Evolutionary conservation across 352 stramenopile species (phyloP).

Genomic region (Globisporangium middletonii): DNA sequence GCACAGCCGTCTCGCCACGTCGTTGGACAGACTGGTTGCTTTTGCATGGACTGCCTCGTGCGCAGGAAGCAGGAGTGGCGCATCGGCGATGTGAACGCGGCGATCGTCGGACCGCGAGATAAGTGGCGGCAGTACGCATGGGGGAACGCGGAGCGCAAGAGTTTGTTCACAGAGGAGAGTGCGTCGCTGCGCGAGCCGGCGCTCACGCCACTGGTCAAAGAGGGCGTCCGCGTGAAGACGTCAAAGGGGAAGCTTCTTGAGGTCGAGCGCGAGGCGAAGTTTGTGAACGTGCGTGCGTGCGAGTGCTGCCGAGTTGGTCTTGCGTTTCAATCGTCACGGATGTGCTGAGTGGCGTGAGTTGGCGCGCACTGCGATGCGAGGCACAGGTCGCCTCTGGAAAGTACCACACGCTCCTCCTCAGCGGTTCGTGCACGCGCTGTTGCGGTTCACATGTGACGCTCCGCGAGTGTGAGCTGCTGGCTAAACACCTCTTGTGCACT

Average conservation of each 20-base stretch:
- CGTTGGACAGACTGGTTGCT: constrained; percentile 66
- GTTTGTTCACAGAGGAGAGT: constrained; percentile 21
- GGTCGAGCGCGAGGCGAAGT: constrained; percentile 67
- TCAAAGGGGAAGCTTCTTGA: constrained; percentile 26
- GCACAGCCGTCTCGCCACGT: constrained; percentile 35
- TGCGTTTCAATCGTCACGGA: not conserved
- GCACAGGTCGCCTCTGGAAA: constrained; percentile 59
- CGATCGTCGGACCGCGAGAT: constrained; percentile 58
- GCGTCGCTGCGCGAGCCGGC: constrained; percentile 15
- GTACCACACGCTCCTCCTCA: constrained; percentile 71
- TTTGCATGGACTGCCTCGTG: constrained; percentile 66
- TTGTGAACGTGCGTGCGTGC: constrained; percentile 27
- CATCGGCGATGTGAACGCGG: constrained; percentile 60
- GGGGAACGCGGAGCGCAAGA: constrained; percentile 46
- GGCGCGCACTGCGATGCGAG: not conserved
- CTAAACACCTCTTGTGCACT: constrained; percentile 1
- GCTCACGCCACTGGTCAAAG: constrained; percentile 36
- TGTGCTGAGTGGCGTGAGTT: not conserved
- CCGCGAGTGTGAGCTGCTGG: not conserved
- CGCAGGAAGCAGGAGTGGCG: constrained; percentile 73
- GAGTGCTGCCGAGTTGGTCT: not conserved
- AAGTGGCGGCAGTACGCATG: constrained; percentile 60
- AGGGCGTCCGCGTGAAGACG: constrained; percentile 42
- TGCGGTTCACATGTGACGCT: not conserved
- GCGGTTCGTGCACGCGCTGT: constrained; percentile 23